phyloP scores from a whole-genome alignment of 345 rosid species.

The Acer saccharum region DNA sequence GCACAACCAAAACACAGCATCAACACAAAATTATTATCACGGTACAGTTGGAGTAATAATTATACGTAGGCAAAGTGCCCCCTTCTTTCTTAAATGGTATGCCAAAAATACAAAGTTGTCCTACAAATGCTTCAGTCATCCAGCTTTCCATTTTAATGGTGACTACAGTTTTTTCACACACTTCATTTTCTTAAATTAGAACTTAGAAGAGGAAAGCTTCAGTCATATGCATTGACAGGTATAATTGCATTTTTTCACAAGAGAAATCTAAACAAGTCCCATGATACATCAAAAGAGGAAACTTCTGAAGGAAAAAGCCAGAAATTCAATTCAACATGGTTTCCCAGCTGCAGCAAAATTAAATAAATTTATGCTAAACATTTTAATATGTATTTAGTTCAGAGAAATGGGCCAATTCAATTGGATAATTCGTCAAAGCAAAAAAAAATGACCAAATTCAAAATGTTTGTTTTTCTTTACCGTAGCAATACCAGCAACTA shows the following conservation, averaged over 20 bases:
- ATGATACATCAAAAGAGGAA: background rate
- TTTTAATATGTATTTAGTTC: background rate
- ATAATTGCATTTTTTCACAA: background rate
- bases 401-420: background rate
- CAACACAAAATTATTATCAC: conserved; percentile 2
- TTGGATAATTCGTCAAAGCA: background rate
- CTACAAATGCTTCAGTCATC: background rate
- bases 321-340: background rate
- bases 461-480: background rate
- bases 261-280: conserved; percentile 3
- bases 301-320: background rate
- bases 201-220: background rate
- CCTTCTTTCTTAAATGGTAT: background rate
- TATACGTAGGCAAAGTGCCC: background rate
- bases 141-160: background rate
- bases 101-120: background rate
- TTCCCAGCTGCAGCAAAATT: background rate
- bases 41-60: background rate
- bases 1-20: background rate
- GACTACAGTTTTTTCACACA: background rate
- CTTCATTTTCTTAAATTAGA: background rate
- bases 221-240: background rate
- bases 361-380: background rate
- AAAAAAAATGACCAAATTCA: background rate
- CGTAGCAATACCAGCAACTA: conserved; percentile 1